Base-by-base conservation (phyloP, 2,329 filamentous ascomycete genomes). In the Fusarium denticulatum region DNA sequence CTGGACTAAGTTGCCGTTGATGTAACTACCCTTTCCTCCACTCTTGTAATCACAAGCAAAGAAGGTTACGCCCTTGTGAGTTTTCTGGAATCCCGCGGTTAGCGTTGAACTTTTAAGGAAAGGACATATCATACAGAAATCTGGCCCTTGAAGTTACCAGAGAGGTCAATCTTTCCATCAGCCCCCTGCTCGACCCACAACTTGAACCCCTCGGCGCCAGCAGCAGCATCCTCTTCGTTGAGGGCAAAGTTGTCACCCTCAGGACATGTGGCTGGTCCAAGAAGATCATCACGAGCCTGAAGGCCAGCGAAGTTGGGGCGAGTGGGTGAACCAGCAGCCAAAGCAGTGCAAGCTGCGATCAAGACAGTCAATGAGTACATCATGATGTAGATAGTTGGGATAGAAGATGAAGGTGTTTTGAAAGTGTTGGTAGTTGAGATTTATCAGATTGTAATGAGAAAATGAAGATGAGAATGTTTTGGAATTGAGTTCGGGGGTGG, bases 401-500 rank as follows among this genome's bases (percentile, higher is more conserved):
- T 28, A 28, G 6, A 46, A 46, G 18, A 22, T 28, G 26, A 22
- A 28, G 2, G 6, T 11, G 13, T 22, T 28, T 46, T 22, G 18
- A 28, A 28, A 22, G 18, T 46, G 4, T 46, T 46, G 0, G 2
- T 11, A 22, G 20, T 15, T 11, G 4, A 3, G 22, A 1, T 11
- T 46, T 7, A 13, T 22, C 26, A 15, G 26, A 1, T 22, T 28
- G 45, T 4, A 5, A 15, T 0, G 45, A 6, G 7, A 3, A 22
- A 20, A 46, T 46, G 26, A 28, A 46, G 43, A 22, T 46, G 26
- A 22, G 13, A 46, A 28, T 28, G 1, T 0, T 28, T 46, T 11
- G 4, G 3, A 7, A 11, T 46, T 22, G 4, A 11, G 28, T 22
- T 28, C 14, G 45, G 28, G 26, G 45, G 1, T 28, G 0, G 0